Percentiles rank a stretch among this genome's conserved stretches.
Conservation (phyloP, 2,329 filamentous ascomycete species). For the Blastomyces silverae region DNA sequence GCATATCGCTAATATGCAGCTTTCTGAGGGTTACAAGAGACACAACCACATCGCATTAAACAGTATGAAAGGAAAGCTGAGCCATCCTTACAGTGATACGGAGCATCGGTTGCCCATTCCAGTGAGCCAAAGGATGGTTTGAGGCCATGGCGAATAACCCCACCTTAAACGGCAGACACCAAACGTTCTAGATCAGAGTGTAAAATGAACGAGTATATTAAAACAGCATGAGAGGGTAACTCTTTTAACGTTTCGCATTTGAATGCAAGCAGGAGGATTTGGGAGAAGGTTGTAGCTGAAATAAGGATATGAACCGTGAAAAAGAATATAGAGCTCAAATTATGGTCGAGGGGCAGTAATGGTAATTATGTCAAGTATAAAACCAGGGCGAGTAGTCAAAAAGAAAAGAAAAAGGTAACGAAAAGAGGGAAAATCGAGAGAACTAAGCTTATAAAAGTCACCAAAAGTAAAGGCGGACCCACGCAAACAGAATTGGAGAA, state of each 20-base stretch:
- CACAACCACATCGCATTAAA: neutral
- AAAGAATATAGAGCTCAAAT: neutral
- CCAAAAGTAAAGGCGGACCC: neutral
- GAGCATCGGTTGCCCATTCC: neutral
- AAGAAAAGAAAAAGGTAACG: neutral
- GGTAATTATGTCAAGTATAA: neutral
- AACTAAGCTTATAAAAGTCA: neutral
- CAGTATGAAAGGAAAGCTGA: neutral
- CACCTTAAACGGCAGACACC: neutral
- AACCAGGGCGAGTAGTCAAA: neutral
- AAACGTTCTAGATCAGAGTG: slow-evolving; percentile 16
- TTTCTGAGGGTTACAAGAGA: neutral
- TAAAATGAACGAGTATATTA: slow-evolving; percentile 5
- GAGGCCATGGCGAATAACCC: slow-evolving; percentile 2
- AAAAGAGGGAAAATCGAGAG: neutral
- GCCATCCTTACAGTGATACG: slow-evolving; percentile 6
- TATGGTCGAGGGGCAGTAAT: neutral
- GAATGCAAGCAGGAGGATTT: neutral
- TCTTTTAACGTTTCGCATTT: neutral
- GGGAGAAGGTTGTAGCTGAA: neutral
- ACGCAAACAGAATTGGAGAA: neutral
- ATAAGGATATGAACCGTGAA: neutral
- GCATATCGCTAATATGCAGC: neutral
- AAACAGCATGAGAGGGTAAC: neutral
- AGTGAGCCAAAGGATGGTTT: neutral